A percentile compares a stretch with the other conserved stretches of the same genome.
Conservation (phyloP, 2,329 filamentous ascomycete genomes). For the Stachybotrys elegans region DNA sequence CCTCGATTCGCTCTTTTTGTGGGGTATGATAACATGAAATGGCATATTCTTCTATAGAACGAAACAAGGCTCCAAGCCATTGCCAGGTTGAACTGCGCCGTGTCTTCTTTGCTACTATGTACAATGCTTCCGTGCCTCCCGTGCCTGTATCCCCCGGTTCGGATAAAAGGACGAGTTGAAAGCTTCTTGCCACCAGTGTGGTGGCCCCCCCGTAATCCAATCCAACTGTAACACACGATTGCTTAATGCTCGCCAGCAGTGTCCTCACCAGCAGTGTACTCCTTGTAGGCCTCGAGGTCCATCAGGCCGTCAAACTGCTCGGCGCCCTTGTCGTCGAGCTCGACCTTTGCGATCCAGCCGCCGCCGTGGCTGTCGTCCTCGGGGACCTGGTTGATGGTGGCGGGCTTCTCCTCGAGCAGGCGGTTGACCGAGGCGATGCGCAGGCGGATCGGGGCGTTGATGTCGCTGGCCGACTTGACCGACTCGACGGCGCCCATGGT, state of each 20-base stretch:
- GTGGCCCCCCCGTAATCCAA: too few species aligned
- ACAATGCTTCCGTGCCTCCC: background rate
- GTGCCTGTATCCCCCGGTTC: background rate
- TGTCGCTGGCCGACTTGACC: constrained; percentile 97
- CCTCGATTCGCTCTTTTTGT: too few species aligned
- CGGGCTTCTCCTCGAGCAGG: constrained; percentile 76
- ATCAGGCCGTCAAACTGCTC: constrained; percentile 72
- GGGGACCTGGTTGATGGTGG: constrained; percentile 81
- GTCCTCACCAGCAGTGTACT: constrained; percentile 53
- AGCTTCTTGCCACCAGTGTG: too few species aligned
- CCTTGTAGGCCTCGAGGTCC: constrained; percentile 72
- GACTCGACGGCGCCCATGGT: constrained; percentile 93
- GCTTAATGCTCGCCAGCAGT: too few species aligned
- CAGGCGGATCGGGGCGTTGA: constrained; percentile 82
- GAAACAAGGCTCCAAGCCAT: background rate
- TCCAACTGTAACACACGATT: too few species aligned
- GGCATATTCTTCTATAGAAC: too few species aligned
- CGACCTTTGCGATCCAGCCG: constrained; percentile 89
- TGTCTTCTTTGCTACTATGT: background rate
- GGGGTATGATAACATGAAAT: too few species aligned
- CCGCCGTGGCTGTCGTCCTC: constrained; percentile 71
- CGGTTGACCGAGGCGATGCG: constrained; percentile 70
- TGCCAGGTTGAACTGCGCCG: constrained; percentile 16
- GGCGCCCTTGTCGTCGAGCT: constrained; percentile 60
- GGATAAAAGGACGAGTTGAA: background rate